These are phyloP conservation scores for Vigna unguiculata DNA, from an alignment of 306 rosid genomes.

Conservation along the genomic window DNA sequence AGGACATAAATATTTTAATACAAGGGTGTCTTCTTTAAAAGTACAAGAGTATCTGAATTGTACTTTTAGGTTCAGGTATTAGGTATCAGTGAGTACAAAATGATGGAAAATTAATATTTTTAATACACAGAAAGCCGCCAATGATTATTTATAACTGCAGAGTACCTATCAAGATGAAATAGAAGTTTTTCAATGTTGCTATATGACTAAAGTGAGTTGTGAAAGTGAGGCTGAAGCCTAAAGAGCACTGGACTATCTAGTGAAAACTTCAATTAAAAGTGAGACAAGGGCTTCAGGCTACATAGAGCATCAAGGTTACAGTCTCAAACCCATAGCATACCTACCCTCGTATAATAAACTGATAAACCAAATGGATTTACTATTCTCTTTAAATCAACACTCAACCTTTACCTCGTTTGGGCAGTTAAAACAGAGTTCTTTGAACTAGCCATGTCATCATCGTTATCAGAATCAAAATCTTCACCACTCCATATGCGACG, in stretches of 20 bases:
- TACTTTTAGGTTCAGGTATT: background rate
- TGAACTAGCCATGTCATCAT: conserved; percentile 59
- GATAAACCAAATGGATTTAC: background rate
- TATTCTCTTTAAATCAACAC: conserved; percentile 25
- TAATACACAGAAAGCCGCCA: background rate
- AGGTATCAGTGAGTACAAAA: background rate
- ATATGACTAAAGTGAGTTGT: background rate
- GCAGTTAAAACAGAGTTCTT: conserved; percentile 39
- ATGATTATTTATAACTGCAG: background rate
- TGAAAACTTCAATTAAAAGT: conserved; percentile 9
- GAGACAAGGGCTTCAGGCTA: conserved; percentile 5
- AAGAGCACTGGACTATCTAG: too few relatives aligned
- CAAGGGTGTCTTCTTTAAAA: background rate
- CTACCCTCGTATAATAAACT: background rate
- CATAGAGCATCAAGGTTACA: background rate
- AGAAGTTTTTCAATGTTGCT: background rate
- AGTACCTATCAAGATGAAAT: background rate
- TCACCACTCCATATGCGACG: conserved; percentile 77
- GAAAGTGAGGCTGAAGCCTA: background rate
- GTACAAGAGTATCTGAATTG: background rate
- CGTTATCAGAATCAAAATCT: conserved; percentile 72
- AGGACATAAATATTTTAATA: background rate
- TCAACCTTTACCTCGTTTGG: conserved; percentile 54
- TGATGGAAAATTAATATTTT: background rate
- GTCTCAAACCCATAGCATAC: conserved; percentile 22